Evolutionary conservation across 495 filamentous ascomycete species (phyloP), one percentile per base, ranked within the genome.

Genomic region (Immersiella caudata): DNA sequence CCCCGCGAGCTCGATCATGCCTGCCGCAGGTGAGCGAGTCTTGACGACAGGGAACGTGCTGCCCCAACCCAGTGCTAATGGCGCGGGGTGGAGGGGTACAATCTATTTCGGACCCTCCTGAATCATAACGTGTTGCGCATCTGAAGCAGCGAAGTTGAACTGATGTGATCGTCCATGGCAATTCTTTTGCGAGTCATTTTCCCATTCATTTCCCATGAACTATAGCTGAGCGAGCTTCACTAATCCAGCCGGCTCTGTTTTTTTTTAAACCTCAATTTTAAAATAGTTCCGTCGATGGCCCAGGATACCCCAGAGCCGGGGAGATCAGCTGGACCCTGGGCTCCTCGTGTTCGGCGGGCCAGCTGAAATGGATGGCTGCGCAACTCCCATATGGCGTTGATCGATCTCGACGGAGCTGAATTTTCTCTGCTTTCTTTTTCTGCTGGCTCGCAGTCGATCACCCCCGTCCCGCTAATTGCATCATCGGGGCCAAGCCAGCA

Each of bases 91-190:
- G 60, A 24, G 50, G 24, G 14, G 20, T 26, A n/a, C 51, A 65
- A 57, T 65, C 51, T 67, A 62, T 62, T 62, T 59, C 66, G 46
- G 59, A 62, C 66, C 27, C 26, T 67, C 60, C 58, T 67, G 66
- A 67, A 67, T 24, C 66, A 67, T 29, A 54, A 20, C 29, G 50
- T 26, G 59, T 58, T 67, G 66, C 66, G 58, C 58, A 67, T 67
- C 60, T 67, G 21, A 50, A 29, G 12, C 57, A 54, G 14, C 1
- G 21, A 24, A 22, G n/a, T 1, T 8, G 18, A 27, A 20, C n/a
- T 40, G 27, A 49, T 51, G 27, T 1, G 51, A 20, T 40, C 22
- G 18, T 35, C n/a, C 9, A 27, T 64, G 24, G 62, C 24, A 29
- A 16, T 46, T 50, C 22, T 62, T 21, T 27, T n/a, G 20, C 16